These are phyloP conservation scores for Ganoderma multipileum DNA, from an alignment of 1,284 basidiomycete genomes.

Conservation along the genomic window DNA sequence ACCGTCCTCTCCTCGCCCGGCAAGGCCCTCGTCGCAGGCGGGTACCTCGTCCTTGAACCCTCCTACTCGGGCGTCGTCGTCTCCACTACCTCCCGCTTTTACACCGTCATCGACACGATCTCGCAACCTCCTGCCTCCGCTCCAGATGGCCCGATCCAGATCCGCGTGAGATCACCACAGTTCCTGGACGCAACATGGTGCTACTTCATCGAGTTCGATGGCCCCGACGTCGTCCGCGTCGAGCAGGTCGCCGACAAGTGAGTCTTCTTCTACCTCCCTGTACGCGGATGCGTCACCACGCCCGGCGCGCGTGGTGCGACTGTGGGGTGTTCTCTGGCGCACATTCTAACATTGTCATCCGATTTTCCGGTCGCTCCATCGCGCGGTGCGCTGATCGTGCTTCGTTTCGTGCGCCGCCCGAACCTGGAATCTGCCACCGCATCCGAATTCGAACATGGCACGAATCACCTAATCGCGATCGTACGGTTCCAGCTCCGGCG, in stretches of 20 bases:
- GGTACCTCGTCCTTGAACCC: slow-evolving; percentile 92
- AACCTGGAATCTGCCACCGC: background rate
- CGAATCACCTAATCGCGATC: slow-evolving; percentile 5
- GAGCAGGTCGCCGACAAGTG: slow-evolving; percentile 53
- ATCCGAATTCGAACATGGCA: slow-evolving; percentile 1
- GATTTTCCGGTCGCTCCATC: slow-evolving; percentile 7
- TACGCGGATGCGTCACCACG: background rate
- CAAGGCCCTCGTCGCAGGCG: slow-evolving; percentile 94
- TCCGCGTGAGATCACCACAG: slow-evolving; percentile 90
- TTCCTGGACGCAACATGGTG: slow-evolving; percentile 85
- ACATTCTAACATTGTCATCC: slow-evolving; percentile 1
- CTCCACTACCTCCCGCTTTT: slow-evolving; percentile 94
- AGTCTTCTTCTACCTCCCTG: slow-evolving; percentile 25
- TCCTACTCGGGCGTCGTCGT: slow-evolving; percentile 85
- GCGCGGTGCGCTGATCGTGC: background rate
- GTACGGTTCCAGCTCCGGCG: slow-evolving; percentile 22
- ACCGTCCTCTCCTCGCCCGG: slow-evolving; percentile 91
- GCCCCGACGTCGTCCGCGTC: slow-evolving; percentile 50
- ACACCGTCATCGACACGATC: slow-evolving; percentile 64
- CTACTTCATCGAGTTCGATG: slow-evolving; percentile 61
- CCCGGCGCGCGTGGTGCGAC: background rate
- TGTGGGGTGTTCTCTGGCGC: background rate
- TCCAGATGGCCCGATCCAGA: slow-evolving; percentile 41
- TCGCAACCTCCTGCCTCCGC: slow-evolving; percentile 32
- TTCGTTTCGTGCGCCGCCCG: background rate